Percentiles rank a stretch among this genome's conserved stretches.
Conservation (phyloP, 2,329 filamentous ascomycete genomes). For the Coleophoma eucalyptorum region DNA sequence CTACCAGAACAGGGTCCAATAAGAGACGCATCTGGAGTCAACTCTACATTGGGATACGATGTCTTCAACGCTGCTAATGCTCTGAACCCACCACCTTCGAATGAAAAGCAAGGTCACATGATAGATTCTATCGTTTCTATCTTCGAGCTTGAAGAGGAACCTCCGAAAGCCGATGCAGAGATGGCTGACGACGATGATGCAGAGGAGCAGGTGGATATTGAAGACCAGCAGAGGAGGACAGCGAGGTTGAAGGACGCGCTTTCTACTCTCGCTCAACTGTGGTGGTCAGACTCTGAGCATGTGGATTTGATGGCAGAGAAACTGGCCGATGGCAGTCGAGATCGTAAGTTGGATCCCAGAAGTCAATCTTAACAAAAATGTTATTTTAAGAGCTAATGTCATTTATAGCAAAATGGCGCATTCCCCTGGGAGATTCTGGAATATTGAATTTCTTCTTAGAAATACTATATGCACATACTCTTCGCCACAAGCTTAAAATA, state of each 20-base stretch:
- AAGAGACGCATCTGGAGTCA: not conserved
- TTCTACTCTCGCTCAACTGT: conserved; percentile 29
- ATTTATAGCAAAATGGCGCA: conserved; percentile 48
- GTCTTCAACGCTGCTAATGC: not conserved
- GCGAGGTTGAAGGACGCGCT: conserved; percentile 18
- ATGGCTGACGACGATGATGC: conserved; percentile 15
- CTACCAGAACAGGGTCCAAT: not conserved
- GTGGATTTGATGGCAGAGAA: conserved; percentile 46
- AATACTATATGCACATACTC: conserved; percentile 34
- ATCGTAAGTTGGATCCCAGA: conserved; percentile 39
- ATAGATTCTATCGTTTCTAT: conserved; percentile 13
- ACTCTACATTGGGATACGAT: not conserved
- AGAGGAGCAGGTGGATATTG: conserved; percentile 20
- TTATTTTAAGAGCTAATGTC: conserved; percentile 9
- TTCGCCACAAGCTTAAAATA: conserved; percentile 41
- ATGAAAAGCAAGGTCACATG: conserved; percentile 11
- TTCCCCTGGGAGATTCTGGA: conserved; percentile 53
- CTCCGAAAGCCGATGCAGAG: conserved; percentile 5
- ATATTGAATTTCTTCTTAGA: conserved; percentile 52
- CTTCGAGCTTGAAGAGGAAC: conserved; percentile 14
- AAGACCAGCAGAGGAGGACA: conserved; percentile 22
- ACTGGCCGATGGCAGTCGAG: conserved; percentile 51
- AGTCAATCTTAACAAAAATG: not conserved
- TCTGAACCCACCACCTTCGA: conserved; percentile 1
- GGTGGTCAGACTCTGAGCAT: conserved; percentile 34